These are phyloP conservation scores for Citrullus amarus DNA, from an alignment of 306 rosid genomes.

Conservation along the genomic window DNA sequence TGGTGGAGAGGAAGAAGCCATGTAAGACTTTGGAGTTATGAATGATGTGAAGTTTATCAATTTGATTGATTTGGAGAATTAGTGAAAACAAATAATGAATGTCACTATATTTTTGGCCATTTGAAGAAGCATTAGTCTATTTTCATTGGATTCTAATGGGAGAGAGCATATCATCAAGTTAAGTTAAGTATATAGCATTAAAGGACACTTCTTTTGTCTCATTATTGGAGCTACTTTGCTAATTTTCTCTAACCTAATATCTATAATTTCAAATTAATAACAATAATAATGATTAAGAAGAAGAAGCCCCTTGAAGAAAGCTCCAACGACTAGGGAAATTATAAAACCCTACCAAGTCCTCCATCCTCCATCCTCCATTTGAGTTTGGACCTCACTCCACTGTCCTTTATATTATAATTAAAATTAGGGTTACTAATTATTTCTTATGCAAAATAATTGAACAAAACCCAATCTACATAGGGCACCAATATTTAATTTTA, in stretches of 20 bases:
- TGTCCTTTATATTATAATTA: not conserved
- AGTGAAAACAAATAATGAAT: not conserved
- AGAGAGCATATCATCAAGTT: conserved; percentile 16
- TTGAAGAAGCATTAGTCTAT: conserved; percentile 4
- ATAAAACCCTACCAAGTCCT: not conserved
- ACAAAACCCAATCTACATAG: not conserved
- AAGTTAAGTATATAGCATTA: conserved; percentile 13
- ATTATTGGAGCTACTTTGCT: conserved; percentile 13
- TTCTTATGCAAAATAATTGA: not conserved
- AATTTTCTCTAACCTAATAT: conserved; percentile 1
- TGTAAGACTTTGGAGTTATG: not conserved
- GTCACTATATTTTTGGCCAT: not conserved
- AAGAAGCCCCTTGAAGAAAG: not conserved
- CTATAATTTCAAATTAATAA: not conserved
- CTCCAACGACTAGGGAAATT: conserved; percentile 15
- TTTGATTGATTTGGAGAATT: not conserved
- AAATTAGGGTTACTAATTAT: not conserved
- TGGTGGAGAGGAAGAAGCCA: conserved; percentile 4
- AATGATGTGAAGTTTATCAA: not conserved
- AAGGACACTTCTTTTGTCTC: conserved; percentile 18
- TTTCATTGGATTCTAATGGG: conserved; percentile 44
- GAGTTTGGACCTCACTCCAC: not conserved
- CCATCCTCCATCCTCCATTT: not conserved
- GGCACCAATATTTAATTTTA: not conserved
- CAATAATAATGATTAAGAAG: not conserved